A percentile compares a stretch with the other conserved stretches of the same genome.
These are phyloP conservation scores for Papilionanthe hybrid DNA, from an alignment of 116 monocot species.

Conservation along the genomic window DNA sequence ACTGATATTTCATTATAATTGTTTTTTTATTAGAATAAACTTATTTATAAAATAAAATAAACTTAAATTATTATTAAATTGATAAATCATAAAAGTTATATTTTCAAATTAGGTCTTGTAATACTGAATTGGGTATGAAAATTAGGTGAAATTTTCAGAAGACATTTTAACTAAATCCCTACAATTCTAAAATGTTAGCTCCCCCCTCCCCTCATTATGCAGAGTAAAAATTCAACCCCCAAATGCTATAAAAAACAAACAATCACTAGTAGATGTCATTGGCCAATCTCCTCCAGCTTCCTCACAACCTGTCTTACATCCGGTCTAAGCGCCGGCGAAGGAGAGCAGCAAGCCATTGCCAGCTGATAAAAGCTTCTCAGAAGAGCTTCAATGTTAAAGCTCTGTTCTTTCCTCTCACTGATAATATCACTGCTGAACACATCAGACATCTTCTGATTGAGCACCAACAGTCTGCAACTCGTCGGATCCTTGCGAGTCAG, in stretches of 20 bases:
- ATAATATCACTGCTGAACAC: slow-evolving; percentile 33
- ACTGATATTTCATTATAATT: too few relatives aligned
- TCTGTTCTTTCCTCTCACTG: slow-evolving; percentile 18
- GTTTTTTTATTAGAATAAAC: too few relatives aligned
- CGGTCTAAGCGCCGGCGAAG: slow-evolving; percentile 72
- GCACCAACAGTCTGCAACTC: slow-evolving; percentile 40
- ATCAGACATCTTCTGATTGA: slow-evolving; percentile 62
- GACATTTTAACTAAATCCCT: background rate
- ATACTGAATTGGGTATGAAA: too few relatives aligned
- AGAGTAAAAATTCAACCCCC: background rate
- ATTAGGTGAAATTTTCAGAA: too few relatives aligned
- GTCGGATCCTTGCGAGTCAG: slow-evolving; percentile 55
- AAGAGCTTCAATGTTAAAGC: slow-evolving; percentile 28
- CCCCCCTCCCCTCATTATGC: background rate
- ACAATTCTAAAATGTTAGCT: background rate
- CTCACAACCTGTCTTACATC: slow-evolving; percentile 50
- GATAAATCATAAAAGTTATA: too few relatives aligned
- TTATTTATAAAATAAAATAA: too few relatives aligned
- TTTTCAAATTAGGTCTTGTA: too few relatives aligned
- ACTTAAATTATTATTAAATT: too few relatives aligned
- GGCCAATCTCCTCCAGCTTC: slow-evolving; percentile 57
- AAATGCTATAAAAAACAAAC: background rate
- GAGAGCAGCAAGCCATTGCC: slow-evolving; percentile 82
- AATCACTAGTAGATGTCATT: background rate
- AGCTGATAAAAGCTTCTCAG: slow-evolving; percentile 57